These are phyloP conservation scores for Scedosporium boydii DNA, from an alignment of 2,329 filamentous ascomycete species.

Conservation along the genomic window DNA sequence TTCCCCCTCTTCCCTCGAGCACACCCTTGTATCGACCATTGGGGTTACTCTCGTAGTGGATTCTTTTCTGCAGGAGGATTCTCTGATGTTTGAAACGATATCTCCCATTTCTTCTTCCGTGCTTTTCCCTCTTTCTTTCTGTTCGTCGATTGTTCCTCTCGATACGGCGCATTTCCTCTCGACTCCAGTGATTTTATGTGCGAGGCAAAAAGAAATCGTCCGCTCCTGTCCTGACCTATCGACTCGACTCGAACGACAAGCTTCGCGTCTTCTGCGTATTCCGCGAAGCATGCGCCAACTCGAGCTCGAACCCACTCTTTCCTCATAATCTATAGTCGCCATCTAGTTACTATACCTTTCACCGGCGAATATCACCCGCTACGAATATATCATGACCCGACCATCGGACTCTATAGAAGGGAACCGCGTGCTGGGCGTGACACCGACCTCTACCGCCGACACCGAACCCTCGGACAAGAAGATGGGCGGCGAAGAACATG, in stretches of 20 bases:
- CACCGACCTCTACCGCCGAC: background rate
- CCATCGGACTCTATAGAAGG: background rate
- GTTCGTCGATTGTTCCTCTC: background rate
- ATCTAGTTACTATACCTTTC: too few relatives aligned
- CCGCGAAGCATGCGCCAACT: too few relatives aligned
- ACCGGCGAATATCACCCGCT: background rate
- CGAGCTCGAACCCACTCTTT: too few relatives aligned
- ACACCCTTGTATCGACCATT: background rate
- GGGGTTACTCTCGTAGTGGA: slow-evolving; percentile 1
- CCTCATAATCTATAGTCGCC: too few relatives aligned
- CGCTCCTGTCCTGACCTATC: too few relatives aligned
- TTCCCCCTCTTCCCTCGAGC: background rate
- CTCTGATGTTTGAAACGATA: background rate
- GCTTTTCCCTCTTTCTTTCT: background rate
- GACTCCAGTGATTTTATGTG: background rate
- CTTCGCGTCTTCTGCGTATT: too few relatives aligned
- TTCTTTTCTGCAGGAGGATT: background rate
- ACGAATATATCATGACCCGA: background rate
- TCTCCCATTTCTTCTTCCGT: background rate
- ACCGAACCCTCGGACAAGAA: background rate
- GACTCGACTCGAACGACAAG: too few relatives aligned
- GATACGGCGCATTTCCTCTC: background rate
- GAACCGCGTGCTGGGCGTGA: background rate
- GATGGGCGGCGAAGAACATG: background rate
- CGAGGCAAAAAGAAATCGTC: too few relatives aligned